phyloP scores from a whole-genome alignment of 2,329 filamentous ascomycete genomes.

The Curvularia eragrostidis region DNA sequence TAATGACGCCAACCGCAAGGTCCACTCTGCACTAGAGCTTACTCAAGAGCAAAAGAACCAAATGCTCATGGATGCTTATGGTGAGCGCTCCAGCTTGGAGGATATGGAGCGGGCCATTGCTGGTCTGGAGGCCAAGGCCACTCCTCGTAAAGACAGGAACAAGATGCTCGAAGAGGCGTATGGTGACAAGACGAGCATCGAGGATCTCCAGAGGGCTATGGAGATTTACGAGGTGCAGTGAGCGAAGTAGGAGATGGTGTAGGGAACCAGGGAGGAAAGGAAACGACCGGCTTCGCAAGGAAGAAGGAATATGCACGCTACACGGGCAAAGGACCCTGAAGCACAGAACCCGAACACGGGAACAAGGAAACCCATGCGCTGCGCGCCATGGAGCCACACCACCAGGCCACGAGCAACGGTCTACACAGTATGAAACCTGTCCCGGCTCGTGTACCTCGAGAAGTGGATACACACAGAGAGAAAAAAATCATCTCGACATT shows the following conservation, averaged over 20 bases:
- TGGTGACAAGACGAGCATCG: slow-evolving; percentile 53
- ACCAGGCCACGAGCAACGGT: slow-evolving; percentile 15
- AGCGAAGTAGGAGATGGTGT: slow-evolving; percentile 11
- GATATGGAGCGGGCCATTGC: slow-evolving; percentile 44
- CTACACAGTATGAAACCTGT: slow-evolving; percentile 1
- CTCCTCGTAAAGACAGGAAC: slow-evolving; percentile 45
- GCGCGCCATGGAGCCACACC: slow-evolving; percentile 22
- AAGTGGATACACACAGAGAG: slow-evolving; percentile 11
- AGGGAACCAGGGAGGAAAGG: slow-evolving; percentile 1
- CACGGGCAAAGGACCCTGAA: neutral
- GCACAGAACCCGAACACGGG: neutral
- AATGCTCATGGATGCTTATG: slow-evolving; percentile 40
- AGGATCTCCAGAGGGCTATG: slow-evolving; percentile 55
- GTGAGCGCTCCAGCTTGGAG: slow-evolving; percentile 42
- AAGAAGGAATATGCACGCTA: slow-evolving; percentile 4
- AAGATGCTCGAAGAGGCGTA: slow-evolving; percentile 56
- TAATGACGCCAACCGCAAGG: slow-evolving; percentile 40
- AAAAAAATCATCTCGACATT: slow-evolving; percentile 6
- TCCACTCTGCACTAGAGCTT: slow-evolving; percentile 29
- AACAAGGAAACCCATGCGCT: slow-evolving; percentile 15
- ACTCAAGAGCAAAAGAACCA: slow-evolving; percentile 44
- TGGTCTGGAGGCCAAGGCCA: slow-evolving; percentile 37
- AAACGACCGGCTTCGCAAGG: slow-evolving; percentile 18
- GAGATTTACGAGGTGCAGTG: slow-evolving; percentile 54
- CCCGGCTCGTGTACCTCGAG: slow-evolving; percentile 16